Percentiles rank a stretch among this genome's conserved stretches.
Conservation (phyloP, 805 yeast genomes). For the Monosporozyma aquatica region DNA sequence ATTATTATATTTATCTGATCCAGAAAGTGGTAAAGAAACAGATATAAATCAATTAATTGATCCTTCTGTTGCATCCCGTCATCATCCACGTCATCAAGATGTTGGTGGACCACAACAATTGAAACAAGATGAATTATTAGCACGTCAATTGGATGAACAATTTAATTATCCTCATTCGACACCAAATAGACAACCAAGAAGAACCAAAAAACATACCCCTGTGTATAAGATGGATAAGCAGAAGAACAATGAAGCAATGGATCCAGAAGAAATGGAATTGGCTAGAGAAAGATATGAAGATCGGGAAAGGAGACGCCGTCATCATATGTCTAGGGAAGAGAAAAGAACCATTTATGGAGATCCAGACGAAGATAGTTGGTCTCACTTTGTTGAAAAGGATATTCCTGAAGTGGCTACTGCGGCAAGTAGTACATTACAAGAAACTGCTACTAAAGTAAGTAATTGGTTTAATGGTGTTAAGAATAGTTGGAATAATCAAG, state of each 20-base stretch:
- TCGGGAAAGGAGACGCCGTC: slow-evolving; percentile 17
- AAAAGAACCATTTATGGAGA: slow-evolving; percentile 22
- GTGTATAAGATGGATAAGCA: slow-evolving; percentile 5
- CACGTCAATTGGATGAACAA: slow-evolving; percentile 68
- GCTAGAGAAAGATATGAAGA: slow-evolving; percentile 25
- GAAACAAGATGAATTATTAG: slow-evolving; percentile 71
- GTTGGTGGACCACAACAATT: slow-evolving; percentile 30
- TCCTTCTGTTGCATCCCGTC: too few species aligned
- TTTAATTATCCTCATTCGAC: slow-evolving; percentile 31
- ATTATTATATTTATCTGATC: slow-evolving; percentile 69
- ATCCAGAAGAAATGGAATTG: slow-evolving; percentile 13
- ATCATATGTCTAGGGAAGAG: slow-evolving; percentile 11
- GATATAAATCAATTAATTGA: too few species aligned
- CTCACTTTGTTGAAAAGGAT: slow-evolving; percentile 49
- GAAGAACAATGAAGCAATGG: background rate
- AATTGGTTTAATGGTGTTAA: slow-evolving; percentile 64
- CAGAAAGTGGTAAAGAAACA: slow-evolving; percentile 40
- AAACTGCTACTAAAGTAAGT: slow-evolving; percentile 65
- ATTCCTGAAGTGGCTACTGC: slow-evolving; percentile 54
- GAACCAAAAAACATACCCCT: slow-evolving; percentile 8
- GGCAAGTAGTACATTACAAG: slow-evolving; percentile 67
- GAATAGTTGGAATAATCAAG: slow-evolving; percentile 15
- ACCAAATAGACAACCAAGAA: too few species aligned
- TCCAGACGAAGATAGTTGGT: slow-evolving; percentile 42
- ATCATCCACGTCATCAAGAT: too few species aligned